These are phyloP conservation scores for Hylodesmum podocarpum DNA, from an alignment of 306 rosid genomes.

Conservation along the genomic window DNA sequence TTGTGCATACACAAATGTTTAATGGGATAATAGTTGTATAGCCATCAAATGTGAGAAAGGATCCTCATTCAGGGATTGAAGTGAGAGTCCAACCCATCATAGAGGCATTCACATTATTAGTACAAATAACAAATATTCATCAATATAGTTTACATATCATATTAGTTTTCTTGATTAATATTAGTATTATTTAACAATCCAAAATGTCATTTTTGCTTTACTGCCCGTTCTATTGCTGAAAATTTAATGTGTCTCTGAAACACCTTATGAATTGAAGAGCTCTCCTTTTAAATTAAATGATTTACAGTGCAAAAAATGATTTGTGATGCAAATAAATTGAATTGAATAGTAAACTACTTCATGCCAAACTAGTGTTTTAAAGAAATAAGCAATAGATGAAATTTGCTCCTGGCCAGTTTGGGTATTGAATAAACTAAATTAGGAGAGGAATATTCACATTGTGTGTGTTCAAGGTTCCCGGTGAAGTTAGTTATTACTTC, in stretches of 20 bases:
- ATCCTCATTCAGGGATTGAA: background rate
- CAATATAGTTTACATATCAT: background rate
- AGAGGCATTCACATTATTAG: background rate
- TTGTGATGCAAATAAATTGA: background rate
- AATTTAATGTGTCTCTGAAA: background rate
- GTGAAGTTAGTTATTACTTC: no score
- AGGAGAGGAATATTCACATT: no score
- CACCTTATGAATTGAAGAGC: background rate
- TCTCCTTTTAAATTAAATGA: background rate
- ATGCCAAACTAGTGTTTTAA: background rate
- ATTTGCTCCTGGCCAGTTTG: background rate
- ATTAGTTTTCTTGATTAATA: background rate
- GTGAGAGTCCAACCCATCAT: background rate
- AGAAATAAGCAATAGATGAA: constrained; percentile 6
- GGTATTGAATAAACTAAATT: no score
- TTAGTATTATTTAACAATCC: background rate
- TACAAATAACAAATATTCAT: background rate
- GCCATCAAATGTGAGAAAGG: background rate
- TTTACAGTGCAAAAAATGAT: background rate
- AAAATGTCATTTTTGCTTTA: background rate
- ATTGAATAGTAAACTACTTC: background rate
- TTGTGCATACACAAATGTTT: background rate
- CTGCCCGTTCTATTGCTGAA: background rate
- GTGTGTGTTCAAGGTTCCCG: no score
- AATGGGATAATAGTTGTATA: background rate